Conservation (phyloP, 441 rosid species). For the Erodium texanum region DNA sequence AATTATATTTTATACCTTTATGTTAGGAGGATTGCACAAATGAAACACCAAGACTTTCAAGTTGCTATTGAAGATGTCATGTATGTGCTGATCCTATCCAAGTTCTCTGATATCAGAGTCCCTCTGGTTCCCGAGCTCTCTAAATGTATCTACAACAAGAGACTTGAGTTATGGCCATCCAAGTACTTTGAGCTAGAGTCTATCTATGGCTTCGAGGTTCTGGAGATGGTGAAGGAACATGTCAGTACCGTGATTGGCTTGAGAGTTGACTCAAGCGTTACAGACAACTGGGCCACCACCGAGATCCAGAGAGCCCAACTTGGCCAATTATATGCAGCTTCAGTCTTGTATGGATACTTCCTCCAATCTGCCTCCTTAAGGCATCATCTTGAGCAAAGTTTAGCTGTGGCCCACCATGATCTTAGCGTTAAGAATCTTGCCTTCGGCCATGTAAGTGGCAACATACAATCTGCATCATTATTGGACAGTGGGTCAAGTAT, state of each 20-base stretch:
- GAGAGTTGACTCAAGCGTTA: constrained; percentile 47
- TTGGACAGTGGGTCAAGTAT: constrained; percentile 17
- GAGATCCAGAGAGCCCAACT: constrained; percentile 44
- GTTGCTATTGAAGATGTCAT: constrained; percentile 76
- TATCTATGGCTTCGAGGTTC: constrained; percentile 46
- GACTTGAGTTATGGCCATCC: constrained; percentile 77
- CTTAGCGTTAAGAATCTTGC: constrained; percentile 20
- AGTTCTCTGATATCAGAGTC: constrained; percentile 74
- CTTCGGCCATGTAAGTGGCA: too few relatives aligned
- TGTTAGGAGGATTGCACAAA: constrained; percentile 69
- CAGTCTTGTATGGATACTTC: constrained; percentile 79
- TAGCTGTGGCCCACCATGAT: constrained; percentile 27
- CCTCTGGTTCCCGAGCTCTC: constrained; percentile 79
- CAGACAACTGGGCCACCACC: constrained; percentile 56
- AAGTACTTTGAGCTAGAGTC: constrained; percentile 90
- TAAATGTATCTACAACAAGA: constrained; percentile 59
- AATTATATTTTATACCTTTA: constrained; percentile 17
- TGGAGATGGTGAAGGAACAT: constrained; percentile 68
- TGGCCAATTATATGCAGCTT: constrained; percentile 47
- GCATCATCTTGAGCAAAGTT: constrained; percentile 48
- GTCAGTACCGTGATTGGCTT: constrained; percentile 66
- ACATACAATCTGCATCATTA: too few relatives aligned
- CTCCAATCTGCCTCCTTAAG: constrained; percentile 66
- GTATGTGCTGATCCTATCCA: constrained; percentile 65
- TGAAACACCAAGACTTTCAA: constrained; percentile 54